Evolutionary conservation across 202 grass and related monocot species (phyloP).

Genomic region (Carex sylvatica): DNA sequence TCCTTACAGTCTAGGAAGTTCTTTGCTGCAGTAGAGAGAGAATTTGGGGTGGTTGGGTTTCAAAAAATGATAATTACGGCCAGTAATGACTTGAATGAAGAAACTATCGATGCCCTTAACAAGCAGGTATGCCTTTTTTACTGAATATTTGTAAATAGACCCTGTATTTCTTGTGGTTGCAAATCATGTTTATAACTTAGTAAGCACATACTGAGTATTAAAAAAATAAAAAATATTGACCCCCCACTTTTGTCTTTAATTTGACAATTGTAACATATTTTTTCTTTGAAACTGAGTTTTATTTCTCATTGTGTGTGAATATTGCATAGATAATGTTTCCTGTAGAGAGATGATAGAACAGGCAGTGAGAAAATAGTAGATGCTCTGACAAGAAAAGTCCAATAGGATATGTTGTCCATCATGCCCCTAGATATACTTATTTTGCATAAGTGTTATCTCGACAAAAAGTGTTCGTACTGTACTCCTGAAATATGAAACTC

Average conservation of each 20-base stretch:
- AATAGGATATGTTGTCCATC: not conserved
- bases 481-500: not conserved
- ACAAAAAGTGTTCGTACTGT: not conserved
- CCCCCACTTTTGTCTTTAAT: not conserved
- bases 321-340: not conserved
- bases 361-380: not conserved
- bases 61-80: conserved; percentile 72
- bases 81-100: conserved; percentile 97
- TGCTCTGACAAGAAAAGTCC: not conserved
- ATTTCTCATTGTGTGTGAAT: not conserved
- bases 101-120: conserved; percentile 99
- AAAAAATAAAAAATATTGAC: not conserved
- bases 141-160: conserved; percentile 4
- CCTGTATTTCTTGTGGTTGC: not conserved
- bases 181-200: not conserved
- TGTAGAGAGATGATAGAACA: not conserved
- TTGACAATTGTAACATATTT: not conserved
- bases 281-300: conserved; percentile 5
- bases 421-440: not conserved
- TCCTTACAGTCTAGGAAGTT: conserved; percentile 67
- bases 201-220: not conserved
- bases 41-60: conserved; percentile 72
- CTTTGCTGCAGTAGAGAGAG: conserved; percentile 63
- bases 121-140: conserved; percentile 64
- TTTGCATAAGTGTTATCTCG: not conserved